Evolutionary conservation across 768 basidiomycete species (phyloP), one percentile per base, ranked within the genome.

Genomic region (Rhizopogon sp.): DNA sequence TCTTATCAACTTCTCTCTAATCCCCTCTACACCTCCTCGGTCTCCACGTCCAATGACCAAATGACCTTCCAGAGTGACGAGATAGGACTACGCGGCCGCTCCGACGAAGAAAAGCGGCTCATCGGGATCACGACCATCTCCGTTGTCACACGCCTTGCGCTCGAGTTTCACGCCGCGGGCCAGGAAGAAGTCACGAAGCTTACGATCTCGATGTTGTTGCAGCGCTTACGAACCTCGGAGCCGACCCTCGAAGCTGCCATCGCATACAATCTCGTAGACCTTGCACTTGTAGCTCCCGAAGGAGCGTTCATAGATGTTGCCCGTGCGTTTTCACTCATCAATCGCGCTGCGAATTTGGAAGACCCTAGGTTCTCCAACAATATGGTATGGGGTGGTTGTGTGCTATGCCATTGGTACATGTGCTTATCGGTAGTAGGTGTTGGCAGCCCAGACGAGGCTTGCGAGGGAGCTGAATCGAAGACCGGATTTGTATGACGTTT

Each of bases 61-160:
- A 65, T 76, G 16, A 79, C 80, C 4, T 61, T 81, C 6, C 79
- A 83, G 47, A 79, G 83, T 0, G 75, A 83, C 20, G 88, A 90
- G 57, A 78, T 73, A 3, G 85, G 86, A 2, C 70, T 90, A 22
- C 75, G 79, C 11, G 82, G 84, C 8, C 76, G 87, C 40, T 83
- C 89, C 1, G 91, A 93, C 46, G 93, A 96, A 55, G 88, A 95
- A 66, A 88, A 86, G 64, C 77, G 85, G 47, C 78, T 93, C 16
- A 84, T 94, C 40, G 89, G 89, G 2, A 92, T 93, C 50, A 93
- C 90, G 57, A 93, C 93, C 2, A 93, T 98, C 55, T 90, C 90
- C 2, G 89, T 95, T 2, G 93, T 95, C 5, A 89, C 94, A 3
- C 79, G 84, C 31, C 79, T 98, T 35, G 90, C 94, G 0, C 72